Evolutionary conservation across 1,284 basidiomycete genomes (phyloP), one percentile per base, ranked within the genome.

Genomic region (Pseudozyma sp.): DNA sequence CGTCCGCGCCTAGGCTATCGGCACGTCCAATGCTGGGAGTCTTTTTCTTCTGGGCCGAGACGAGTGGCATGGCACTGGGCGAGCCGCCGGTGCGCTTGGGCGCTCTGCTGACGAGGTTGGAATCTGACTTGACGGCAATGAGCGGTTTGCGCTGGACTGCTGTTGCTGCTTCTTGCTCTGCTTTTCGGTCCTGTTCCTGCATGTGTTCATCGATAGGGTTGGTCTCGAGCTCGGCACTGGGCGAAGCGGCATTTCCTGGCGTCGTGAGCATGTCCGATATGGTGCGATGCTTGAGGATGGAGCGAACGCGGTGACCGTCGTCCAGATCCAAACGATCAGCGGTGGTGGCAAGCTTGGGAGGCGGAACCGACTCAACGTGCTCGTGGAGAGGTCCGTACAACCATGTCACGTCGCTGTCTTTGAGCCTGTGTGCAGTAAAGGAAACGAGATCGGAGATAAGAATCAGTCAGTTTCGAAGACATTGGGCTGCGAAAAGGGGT

Each of bases 361-460:
- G 86, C 1, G 88, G 88, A 7, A 89, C 88, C 4, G 88, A 87
- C 76, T 94, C 93, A 62, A 81, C 74, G 24, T 81, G 78, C 44
- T 82, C 81, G 54, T 99, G 97, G 1, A 99, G 87, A 14, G 97
- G 97, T 0, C 96, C 96, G 82, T 99, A 99, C 3, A 99, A 89
- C 96, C 97, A 99, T 11, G 97, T 99, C 33, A 99, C 96, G 85
- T 99, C 96, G 30, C 93, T 95, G 86, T 99, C 97, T 85, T 99
- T 99, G 78, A 99, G 90, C 96, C 96, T 99, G 87, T 57, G 3
- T 30, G 10, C 5, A 7, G 9, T 9, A 29, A 29, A 24, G 40
- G 34, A 24, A 24, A 40, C 14, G 13, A 31, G 19, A 33, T 24
- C 7, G 14, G 19, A 31, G 9, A 24, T 17, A 7, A 19, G 4